These are phyloP conservation scores for Chalciporus piperatus DNA, from an alignment of 768 basidiomycete species.

Conservation along the genomic window DNA sequence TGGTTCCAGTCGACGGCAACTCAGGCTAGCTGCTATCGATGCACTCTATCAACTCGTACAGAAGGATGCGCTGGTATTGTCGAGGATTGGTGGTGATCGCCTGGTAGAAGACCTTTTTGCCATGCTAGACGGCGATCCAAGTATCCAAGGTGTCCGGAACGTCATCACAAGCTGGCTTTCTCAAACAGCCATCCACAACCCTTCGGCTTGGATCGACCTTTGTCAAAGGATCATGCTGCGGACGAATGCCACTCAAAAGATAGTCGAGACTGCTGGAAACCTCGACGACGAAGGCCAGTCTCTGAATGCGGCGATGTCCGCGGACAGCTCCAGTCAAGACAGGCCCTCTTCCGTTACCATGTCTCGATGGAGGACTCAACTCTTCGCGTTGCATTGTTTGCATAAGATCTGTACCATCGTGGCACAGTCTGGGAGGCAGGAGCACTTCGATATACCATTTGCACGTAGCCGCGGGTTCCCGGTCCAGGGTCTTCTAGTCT, in stretches of 20 bases:
- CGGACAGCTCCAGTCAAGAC: conserved; percentile 27
- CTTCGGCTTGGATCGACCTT: conserved; percentile 96
- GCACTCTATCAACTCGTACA: conserved; percentile 97
- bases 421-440: conserved; percentile 64
- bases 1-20: conserved; percentile 73
- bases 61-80: conserved; percentile 88
- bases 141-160: conserved; percentile 88
- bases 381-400: conserved; percentile 90
- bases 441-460: conserved; percentile 78
- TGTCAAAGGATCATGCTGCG: conserved; percentile 97
- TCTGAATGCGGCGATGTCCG: conserved; percentile 58
- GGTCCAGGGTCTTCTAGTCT: conserved; percentile 65
- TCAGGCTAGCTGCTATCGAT: conserved; percentile 94
- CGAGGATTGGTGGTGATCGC: conserved; percentile 88
- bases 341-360: conserved; percentile 44
- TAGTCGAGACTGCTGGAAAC: conserved; percentile 56
- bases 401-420: conserved; percentile 86
- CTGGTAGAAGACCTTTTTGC: conserved; percentile 94
- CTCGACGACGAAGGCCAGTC: conserved; percentile 94
- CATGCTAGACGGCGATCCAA: conserved; percentile 92
- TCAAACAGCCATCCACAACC: conserved; percentile 90
- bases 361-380: conserved; percentile 93
- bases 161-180: conserved; percentile 94
- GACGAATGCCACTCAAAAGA: conserved; percentile 81
- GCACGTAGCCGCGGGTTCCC: conserved; percentile 62